Evolutionary conservation across 768 basidiomycete species (phyloP).

Genomic region (Leccinum subtestaceum): DNA sequence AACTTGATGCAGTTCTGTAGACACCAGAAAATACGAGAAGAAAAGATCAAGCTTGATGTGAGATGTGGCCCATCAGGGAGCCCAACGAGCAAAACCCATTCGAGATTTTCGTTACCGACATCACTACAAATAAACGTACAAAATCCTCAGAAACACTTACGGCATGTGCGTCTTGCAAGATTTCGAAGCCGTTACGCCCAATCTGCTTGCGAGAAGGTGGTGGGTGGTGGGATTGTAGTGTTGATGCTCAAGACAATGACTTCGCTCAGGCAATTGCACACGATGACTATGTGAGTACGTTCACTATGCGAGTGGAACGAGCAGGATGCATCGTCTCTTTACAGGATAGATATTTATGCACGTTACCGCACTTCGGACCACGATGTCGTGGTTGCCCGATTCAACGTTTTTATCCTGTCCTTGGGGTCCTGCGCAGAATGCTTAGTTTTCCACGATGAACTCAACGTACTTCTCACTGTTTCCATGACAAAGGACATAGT

Average conservation of each 20-base stretch:
- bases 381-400: too few relatives aligned
- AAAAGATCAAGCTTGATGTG: constrained; percentile 93
- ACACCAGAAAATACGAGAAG: constrained; percentile 95
- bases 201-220: constrained; percentile 92
- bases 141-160: constrained; percentile 95
- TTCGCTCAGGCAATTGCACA: constrained; percentile 86
- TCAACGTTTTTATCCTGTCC: too few relatives aligned
- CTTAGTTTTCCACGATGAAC: constrained; percentile 92
- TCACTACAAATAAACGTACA: constrained; percentile 97
- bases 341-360: too few relatives aligned
- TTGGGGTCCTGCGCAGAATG: constrained; percentile 67
- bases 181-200: constrained; percentile 97
- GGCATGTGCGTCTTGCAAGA: constrained; percentile 97
- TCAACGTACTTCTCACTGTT: constrained; percentile 88
- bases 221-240: constrained; percentile 89
- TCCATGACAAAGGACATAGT: constrained; percentile 92
- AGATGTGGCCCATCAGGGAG: constrained; percentile 87
- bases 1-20: constrained; percentile 35
- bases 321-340: too few relatives aligned
- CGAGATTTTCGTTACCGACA: constrained; percentile 97
- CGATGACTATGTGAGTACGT: constrained; percentile 62
- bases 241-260: constrained; percentile 93
- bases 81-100: constrained; percentile 95
- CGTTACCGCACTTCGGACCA: too few relatives aligned
- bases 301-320: not conserved